phyloP scores from a whole-genome alignment of 306 rosid genomes.

The Trifolium dubium region DNA sequence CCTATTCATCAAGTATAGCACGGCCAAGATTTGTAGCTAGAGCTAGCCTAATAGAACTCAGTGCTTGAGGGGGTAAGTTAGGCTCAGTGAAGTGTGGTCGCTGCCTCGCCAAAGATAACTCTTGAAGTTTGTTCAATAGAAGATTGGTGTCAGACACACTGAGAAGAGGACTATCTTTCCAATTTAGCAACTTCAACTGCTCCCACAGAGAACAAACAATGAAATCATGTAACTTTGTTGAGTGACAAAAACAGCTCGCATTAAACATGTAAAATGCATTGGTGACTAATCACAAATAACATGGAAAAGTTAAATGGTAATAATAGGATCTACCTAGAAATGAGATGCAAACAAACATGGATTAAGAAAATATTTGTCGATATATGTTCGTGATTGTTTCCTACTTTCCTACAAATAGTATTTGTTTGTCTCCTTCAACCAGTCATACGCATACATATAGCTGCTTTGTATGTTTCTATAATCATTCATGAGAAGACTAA shows the following conservation, averaged over 20 bases:
- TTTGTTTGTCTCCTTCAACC: neutral
- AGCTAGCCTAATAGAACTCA: conserved; percentile 75
- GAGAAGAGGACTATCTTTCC: conserved; percentile 80
- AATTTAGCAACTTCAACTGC: conserved; percentile 85
- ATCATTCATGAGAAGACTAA: neutral
- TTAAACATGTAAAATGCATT: conserved; percentile 7
- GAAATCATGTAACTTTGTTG: conserved; percentile 8
- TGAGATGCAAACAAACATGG: neutral
- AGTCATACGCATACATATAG: neutral
- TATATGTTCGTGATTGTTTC: neutral
- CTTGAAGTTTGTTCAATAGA: conserved; percentile 82
- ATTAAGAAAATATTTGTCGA: neutral
- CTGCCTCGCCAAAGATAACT: conserved; percentile 71
- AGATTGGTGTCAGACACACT: conserved; percentile 75
- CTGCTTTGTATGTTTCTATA: neutral
- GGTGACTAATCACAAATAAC: neutral
- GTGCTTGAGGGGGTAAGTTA: conserved; percentile 63
- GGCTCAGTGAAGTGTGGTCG: conserved; percentile 68
- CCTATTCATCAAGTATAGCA: conserved; percentile 75
- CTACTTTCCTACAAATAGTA: neutral
- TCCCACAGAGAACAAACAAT: conserved; percentile 32
- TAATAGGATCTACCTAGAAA: conserved; percentile 6
- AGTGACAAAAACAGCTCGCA: neutral
- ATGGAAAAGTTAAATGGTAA: conserved; percentile 4
- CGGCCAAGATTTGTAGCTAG: conserved; percentile 90